phyloP scores from a whole-genome alignment of 2,329 filamentous ascomycete species.

The Xylariales sp. region DNA sequence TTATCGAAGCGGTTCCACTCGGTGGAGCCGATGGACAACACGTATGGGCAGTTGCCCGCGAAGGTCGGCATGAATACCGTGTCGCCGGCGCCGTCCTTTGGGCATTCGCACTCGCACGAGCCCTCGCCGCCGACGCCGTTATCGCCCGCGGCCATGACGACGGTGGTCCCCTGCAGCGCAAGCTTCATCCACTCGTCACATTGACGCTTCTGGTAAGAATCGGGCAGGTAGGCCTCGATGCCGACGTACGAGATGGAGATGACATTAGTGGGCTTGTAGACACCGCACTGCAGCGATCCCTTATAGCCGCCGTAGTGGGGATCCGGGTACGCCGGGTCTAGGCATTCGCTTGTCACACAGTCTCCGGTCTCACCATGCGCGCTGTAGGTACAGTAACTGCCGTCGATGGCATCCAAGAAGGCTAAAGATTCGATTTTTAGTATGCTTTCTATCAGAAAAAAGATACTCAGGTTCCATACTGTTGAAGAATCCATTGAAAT shows the following conservation, averaged over 20 bases:
- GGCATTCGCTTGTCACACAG: conserved; percentile 28
- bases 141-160: conserved; percentile 38
- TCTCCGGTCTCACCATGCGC: conserved; percentile 46
- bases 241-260: conserved; percentile 52
- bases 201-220: conserved; percentile 47
- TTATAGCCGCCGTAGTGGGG: conserved; percentile 42
- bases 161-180: conserved; percentile 40
- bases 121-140: conserved; percentile 28
- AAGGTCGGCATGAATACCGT: too few species aligned
- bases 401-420: conserved; percentile 48
- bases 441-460: not conserved
- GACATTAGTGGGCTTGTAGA: conserved; percentile 27
- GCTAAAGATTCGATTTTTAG: conserved; percentile 19
- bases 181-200: conserved; percentile 50
- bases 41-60: conserved; percentile 43
- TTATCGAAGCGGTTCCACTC: conserved; percentile 16
- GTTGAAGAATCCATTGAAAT: conserved; percentile 25
- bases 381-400: conserved; percentile 47
- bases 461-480: conserved; percentile 16
- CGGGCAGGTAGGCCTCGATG: conserved; percentile 47
- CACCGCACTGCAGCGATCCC: conserved; percentile 31
- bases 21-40: conserved; percentile 39
- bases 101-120: too few species aligned
- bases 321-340: conserved; percentile 49
- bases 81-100: too few species aligned